Evolutionary conservation across 106 monocot species (phyloP), one percentile per base, ranked within the genome.

Genomic region (Dendrobium officinale): DNA sequence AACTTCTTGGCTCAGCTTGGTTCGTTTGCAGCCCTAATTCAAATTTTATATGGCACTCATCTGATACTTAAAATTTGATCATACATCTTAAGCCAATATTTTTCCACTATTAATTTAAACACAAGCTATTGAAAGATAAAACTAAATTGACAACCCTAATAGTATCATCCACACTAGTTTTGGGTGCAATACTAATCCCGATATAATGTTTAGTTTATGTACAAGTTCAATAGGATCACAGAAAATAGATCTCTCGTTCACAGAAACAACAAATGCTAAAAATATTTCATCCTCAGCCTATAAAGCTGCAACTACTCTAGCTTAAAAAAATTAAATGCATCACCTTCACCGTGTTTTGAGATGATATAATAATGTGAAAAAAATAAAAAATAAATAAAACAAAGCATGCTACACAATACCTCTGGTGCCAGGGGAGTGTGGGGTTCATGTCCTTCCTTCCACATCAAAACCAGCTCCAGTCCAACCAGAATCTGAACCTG

Each of bases 381-480:
- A 61, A 22, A 61, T n/a, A 1, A 61, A 61, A 19, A 61, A 26
- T 0, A 59, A 6, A 4, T n/a, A 22, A 61, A 61, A 3, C 4
- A 61, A 61, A 22, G 22, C 4, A 61, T 4, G 61, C 5, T n/a
- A 22, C 61, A 61, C 7, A 61, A 61, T 61, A 29, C n/a, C 68
- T 0, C 2, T 31, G 31, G 68, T 31, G 15, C 13, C 61, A 33
- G 29, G 10, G 31, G 29, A 31, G 31, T 31, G 31, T 0, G 42
- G 44, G 10, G 17, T 9, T 74, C 74, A 92, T 49, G 79, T 70
- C 55, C 89, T 80, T 22, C 82, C 48, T 79, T 95, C 95, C 27
- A 92, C 92, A 84, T 94, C 94, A 79, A 99, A 99, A 6, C 99
- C 99, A 79, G 99, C 88, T n/a, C 99, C 99, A 40, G 95, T 99